A percentile compares a stretch with the other conserved stretches of the same genome.
Conservation (phyloP, 202 grass and related monocot genomes). For the Eragrostis tef region DNA sequence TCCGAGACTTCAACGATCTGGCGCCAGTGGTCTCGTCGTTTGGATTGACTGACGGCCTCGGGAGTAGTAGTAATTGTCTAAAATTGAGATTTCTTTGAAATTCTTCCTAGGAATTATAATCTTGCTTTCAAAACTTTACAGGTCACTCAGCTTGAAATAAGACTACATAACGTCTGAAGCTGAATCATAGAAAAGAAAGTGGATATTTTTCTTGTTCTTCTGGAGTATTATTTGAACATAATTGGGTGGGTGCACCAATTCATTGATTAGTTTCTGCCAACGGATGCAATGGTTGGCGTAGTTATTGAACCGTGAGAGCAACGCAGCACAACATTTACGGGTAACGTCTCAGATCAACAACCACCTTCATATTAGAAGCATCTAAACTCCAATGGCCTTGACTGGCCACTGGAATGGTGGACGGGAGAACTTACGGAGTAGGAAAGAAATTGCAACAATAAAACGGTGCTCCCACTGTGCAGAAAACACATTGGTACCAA, state of each 20-base stretch:
- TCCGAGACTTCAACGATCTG: no score
- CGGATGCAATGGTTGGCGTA: constrained; percentile 6
- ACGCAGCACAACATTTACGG: constrained; percentile 19
- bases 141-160: neutral
- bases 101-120: neutral
- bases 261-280: constrained; percentile 9
- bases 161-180: no score
- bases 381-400: neutral
- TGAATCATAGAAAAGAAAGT: neutral
- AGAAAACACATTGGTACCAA: neutral
- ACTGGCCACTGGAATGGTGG: neutral
- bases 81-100: neutral
- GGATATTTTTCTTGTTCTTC: neutral
- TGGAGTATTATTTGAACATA: neutral
- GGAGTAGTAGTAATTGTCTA: no score
- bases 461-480: no score
- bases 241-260: neutral
- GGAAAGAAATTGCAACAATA: neutral
- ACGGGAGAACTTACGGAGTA: neutral
- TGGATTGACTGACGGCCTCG: neutral
- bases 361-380: neutral
- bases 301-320: constrained; percentile 24
- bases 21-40: neutral
- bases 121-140: no score
- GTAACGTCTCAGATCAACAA: neutral